Evolutionary conservation across 2,329 filamentous ascomycete genomes (phyloP).

Genomic region (Pyrenophora seminiperda): DNA sequence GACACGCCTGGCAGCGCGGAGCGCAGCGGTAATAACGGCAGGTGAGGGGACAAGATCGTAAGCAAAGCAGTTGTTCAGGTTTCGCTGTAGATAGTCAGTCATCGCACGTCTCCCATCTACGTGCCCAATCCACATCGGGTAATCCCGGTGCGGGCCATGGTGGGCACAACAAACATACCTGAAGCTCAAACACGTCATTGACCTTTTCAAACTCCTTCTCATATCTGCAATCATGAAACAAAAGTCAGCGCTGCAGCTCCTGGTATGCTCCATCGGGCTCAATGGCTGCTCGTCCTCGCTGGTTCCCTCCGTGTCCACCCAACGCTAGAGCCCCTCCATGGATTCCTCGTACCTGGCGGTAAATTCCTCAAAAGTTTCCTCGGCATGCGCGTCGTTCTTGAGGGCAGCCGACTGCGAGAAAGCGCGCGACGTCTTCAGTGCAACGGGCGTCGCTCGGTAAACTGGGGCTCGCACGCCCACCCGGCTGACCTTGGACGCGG

Average conservation of each 20-base stretch:
- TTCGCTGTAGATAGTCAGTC: conserved; percentile 64
- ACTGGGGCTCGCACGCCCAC: conserved; percentile 42
- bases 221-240: conserved; percentile 66
- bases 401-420: conserved; percentile 59
- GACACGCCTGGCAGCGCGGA: conserved; percentile 91
- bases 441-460: conserved; percentile 42
- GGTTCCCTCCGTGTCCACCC: conserved; percentile 21
- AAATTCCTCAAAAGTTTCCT: conserved; percentile 99
- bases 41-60: conserved; percentile 99
- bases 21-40: conserved; percentile 85
- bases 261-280: conserved; percentile 27
- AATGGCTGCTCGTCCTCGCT: conserved; percentile 33
- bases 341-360: conserved; percentile 77
- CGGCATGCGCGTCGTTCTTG: conserved; percentile 67
- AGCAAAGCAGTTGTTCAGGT: conserved; percentile 99
- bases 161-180: conserved; percentile 66
- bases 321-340: conserved; percentile 22
- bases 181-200: conserved; percentile 99
- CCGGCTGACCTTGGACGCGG: conserved; percentile 44
- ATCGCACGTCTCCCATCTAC: conserved; percentile 2
- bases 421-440: conserved; percentile 43
- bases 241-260: conserved; percentile 35
- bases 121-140: conserved; percentile 17
- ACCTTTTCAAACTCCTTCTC: conserved; percentile 99
- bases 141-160: conserved; percentile 19